phyloP scores from a whole-genome alignment of 1,139 yeast genomes.

The Taphrina deformans region DNA sequence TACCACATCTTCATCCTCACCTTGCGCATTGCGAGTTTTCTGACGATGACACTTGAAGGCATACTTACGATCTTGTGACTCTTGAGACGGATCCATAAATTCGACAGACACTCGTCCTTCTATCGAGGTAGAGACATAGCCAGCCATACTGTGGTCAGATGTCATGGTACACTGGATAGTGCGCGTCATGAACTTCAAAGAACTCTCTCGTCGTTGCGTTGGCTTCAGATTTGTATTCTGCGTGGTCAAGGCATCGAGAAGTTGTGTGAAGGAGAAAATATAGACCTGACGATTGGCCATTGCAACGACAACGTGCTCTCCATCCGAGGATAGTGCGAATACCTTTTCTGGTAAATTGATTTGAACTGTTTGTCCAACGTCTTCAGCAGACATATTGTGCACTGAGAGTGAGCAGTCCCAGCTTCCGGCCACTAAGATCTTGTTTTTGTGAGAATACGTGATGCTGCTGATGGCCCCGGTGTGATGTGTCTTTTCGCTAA shows the following conservation, averaged over 20 bases:
- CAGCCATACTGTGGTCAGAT: conserved; percentile 53
- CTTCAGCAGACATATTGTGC: conserved; percentile 40
- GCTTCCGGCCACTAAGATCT: conserved; percentile 53
- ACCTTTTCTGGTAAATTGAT: conserved; percentile 56
- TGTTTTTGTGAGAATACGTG: not conserved
- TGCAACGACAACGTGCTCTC: conserved; percentile 56
- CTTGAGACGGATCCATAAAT: conserved; percentile 58
- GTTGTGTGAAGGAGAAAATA: conserved; percentile 47
- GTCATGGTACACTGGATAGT: conserved; percentile 54
- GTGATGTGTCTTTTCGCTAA: not conserved
- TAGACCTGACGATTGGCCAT: conserved; percentile 58
- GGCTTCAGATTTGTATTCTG: conserved; percentile 51
- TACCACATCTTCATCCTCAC: conserved; percentile 59
- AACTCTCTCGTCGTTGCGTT: conserved; percentile 61
- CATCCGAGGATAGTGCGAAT: conserved; percentile 62
- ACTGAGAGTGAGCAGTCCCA: conserved; percentile 56
- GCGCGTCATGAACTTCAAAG: conserved; percentile 70
- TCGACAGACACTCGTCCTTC: conserved; percentile 89
- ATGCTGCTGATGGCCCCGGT: conserved; percentile 5
- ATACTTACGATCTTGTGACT: conserved; percentile 56
- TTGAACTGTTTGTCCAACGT: conserved; percentile 23
- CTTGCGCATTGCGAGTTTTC: conserved; percentile 45
- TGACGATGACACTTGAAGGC: conserved; percentile 83
- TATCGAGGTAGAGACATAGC: conserved; percentile 76
- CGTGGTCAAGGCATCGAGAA: not conserved